A percentile compares a stretch with the other conserved stretches of the same genome.
These are phyloP conservation scores for Rhodamnia argentea DNA, from an alignment of 345 rosid species.

Conservation along the genomic window DNA sequence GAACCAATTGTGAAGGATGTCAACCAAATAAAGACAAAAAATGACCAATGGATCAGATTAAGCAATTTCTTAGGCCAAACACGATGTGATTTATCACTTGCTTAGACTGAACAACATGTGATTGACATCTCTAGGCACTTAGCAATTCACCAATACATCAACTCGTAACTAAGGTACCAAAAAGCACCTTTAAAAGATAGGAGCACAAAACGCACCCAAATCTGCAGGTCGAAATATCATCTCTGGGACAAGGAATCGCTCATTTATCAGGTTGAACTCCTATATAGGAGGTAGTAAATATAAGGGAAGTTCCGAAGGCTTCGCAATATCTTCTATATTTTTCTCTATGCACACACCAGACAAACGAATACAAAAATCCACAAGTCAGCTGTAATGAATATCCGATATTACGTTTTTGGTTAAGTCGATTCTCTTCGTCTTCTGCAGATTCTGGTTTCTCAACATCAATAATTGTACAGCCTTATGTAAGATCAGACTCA, in stretches of 20 bases:
- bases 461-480: conserved; percentile 6
- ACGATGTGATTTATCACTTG: neutral
- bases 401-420: conserved; percentile 44
- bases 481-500: conserved; percentile 3
- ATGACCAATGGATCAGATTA: neutral
- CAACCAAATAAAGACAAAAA: neutral
- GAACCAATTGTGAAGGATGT: neutral
- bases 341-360: neutral
- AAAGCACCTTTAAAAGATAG: neutral
- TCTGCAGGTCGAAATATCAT: conserved; percentile 91
- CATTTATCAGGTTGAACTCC: conserved; percentile 93
- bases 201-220: conserved; percentile 37
- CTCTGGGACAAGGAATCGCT: conserved; percentile 92
- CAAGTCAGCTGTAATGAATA: neutral
- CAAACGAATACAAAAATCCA: neutral
- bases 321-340: neutral
- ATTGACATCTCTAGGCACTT: neutral
- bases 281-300: conserved; percentile 15
- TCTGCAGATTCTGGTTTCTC: conserved; percentile 20
- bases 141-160: neutral
- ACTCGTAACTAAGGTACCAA: neutral
- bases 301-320: neutral
- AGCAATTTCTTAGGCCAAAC: neutral
- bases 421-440: conserved; percentile 50
- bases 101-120: neutral